Evolutionary conservation across 2,329 filamentous ascomycete genomes (phyloP), one percentile per base, ranked within the genome.

Genomic region (Septoria linicola): DNA sequence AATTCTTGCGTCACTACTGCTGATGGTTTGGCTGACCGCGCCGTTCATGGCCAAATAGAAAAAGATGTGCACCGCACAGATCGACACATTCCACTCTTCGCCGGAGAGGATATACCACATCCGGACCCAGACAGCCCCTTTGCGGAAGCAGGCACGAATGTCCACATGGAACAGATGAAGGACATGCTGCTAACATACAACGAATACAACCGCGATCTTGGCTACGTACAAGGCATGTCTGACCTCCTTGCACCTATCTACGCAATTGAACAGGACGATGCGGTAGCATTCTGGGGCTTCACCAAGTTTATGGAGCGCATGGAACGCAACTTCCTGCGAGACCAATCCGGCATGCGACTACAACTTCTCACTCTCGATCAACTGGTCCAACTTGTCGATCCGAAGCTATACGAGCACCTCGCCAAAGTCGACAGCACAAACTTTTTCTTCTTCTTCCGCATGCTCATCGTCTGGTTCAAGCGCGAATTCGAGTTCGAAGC

Each of bases 371-470:
- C 92, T 0, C 82, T 99, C 3, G 91, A 99, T 66, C 90, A 99
- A 59, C 84, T 99, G 1, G 90, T 97, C 10, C 90, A 95, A 67
- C 88, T 99, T 51, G 91, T 99, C 83, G 93, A 99, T 61, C 93
- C 95, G 0, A 88, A 90, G 67, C 82, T 99, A 6, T 97, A 96
- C 71, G 78, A 88, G 1, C 93, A 99, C 63, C 81, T 99, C 0
- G 83, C 95, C 69, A 84, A 81, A 13, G 88, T 91, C 16, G 95
- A 99, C 64, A 95, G 88, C 65, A 99, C 93, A 19, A 99, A 99
- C 70, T 99, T 99, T 72, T 99, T 99, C 73, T 99, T 99, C 76
- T 97, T 99, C 77, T 99, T 97, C 81, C 88, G 93, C 54, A 97
- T 97, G 93, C 78, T 99, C 27, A 78, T 99, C 1, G 93, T 99